A percentile compares a stretch with the other conserved stretches of the same genome.
These are phyloP conservation scores for Paraconiothyrium sp. DNA, from an alignment of 2,329 filamentous ascomycete species.

Conservation along the genomic window DNA sequence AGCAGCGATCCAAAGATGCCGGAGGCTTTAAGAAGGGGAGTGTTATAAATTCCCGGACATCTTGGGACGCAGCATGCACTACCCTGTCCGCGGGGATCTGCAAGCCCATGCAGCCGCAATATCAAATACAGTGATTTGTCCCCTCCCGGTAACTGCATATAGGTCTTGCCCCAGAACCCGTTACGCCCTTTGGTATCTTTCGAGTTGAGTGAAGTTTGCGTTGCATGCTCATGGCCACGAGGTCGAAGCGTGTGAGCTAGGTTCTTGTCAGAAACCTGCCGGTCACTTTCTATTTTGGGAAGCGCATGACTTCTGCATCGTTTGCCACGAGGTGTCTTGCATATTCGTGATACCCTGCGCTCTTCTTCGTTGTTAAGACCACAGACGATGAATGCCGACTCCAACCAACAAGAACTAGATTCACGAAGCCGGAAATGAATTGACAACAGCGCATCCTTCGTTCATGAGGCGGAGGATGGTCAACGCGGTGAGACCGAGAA, in stretches of 20 bases:
- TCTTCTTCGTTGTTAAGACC: background rate
- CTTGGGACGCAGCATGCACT: background rate
- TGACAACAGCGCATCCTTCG: background rate
- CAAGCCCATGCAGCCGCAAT: background rate
- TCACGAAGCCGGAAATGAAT: background rate
- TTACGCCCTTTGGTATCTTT: background rate
- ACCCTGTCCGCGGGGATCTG: background rate
- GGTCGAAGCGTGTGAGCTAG: background rate
- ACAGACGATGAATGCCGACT: background rate
- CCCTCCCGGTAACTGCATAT: background rate
- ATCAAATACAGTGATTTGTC: background rate
- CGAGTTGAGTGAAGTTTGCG: background rate
- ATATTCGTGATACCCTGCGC: background rate
- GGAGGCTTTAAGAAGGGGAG: background rate
- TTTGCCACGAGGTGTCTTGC: background rate
- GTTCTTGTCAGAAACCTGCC: background rate
- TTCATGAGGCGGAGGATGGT: background rate
- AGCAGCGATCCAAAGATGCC: background rate
- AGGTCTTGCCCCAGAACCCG: background rate
- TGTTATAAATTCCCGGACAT: background rate
- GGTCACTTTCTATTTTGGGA: background rate
- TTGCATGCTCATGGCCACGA: background rate
- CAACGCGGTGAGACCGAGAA: background rate
- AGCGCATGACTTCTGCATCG: background rate
- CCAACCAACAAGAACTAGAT: slow-evolving; percentile 1